Percentiles rank a stretch among this genome's conserved stretches.
Conservation (phyloP, 2,329 filamentous ascomycete species). For the Acephala macrosclerotiorum region DNA sequence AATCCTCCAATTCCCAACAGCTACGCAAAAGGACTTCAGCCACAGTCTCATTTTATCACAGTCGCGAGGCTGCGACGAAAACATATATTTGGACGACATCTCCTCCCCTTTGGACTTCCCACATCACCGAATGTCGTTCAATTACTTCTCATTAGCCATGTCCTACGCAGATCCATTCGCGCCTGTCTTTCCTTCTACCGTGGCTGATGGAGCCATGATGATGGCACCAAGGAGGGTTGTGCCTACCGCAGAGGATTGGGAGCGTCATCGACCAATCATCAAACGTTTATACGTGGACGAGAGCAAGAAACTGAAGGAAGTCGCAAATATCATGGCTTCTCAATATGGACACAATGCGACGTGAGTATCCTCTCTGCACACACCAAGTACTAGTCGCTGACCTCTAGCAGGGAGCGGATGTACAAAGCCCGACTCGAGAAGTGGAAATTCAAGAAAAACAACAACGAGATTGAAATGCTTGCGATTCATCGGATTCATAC, state of each 20-base stretch:
- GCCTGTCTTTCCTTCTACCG: not conserved
- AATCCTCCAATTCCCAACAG: not conserved
- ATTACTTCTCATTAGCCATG: not conserved
- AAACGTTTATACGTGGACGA: conserved; percentile 25
- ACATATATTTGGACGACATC: not conserved
- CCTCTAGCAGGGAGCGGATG: conserved; percentile 15
- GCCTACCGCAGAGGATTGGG: conserved; percentile 16
- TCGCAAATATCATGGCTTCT: conserved; percentile 14
- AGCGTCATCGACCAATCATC: conserved; percentile 10
- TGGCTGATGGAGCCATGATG: not conserved
- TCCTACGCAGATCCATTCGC: not conserved
- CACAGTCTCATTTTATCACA: not conserved
- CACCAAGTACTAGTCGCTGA: not conserved
- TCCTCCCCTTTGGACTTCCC: too few relatives aligned
- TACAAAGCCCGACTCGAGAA: conserved; percentile 24
- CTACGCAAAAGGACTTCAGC: not conserved
- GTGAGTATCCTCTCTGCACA: not conserved
- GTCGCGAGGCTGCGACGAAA: not conserved
- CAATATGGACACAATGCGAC: conserved; percentile 21
- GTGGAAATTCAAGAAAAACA: conserved; percentile 25
- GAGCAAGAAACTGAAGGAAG: conserved; percentile 21
- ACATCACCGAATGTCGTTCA: too few relatives aligned
- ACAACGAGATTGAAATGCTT: conserved; percentile 23
- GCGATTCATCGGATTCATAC: conserved; percentile 16
- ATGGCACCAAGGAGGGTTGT: too few relatives aligned